phyloP scores from a whole-genome alignment of 1,284 basidiomycete species.

The Fomitopsis pinicola region DNA sequence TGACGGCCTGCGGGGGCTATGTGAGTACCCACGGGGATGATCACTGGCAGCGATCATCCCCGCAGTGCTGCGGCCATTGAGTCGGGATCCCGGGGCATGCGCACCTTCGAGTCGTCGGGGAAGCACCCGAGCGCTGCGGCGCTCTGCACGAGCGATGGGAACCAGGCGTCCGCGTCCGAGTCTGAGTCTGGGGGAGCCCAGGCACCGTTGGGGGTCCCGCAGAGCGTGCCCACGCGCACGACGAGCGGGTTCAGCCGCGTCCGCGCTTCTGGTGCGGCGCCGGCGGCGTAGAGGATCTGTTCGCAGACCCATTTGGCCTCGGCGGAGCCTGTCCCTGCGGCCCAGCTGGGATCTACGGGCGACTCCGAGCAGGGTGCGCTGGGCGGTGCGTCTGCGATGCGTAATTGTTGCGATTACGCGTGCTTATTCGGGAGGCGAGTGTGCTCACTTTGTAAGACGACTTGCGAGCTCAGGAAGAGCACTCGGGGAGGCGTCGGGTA shows the following conservation, averaged over 20 bases:
- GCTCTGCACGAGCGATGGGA: slow-evolving; percentile 37
- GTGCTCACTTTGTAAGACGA: slow-evolving; percentile 19
- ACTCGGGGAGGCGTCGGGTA: slow-evolving; percentile 19
- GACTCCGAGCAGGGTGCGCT: not conserved
- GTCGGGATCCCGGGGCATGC: not conserved
- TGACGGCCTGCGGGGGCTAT: slow-evolving; percentile 8
- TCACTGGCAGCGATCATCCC: not conserved
- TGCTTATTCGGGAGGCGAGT: not conserved
- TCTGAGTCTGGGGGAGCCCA: slow-evolving; percentile 33
- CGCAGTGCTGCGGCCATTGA: slow-evolving; percentile 3
- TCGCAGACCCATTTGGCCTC: slow-evolving; percentile 40
- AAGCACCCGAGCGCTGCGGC: slow-evolving; percentile 25
- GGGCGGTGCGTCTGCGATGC: slow-evolving; percentile 1
- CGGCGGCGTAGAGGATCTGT: slow-evolving; percentile 20
- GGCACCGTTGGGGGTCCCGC: slow-evolving; percentile 30
- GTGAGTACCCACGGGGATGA: too few species aligned
- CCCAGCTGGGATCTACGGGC: slow-evolving; percentile 3
- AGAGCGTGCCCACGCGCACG: slow-evolving; percentile 40
- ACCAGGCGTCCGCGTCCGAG: slow-evolving; percentile 42
- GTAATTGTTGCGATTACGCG: not conserved
- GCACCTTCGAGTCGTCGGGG: slow-evolving; percentile 20
- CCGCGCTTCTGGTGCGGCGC: slow-evolving; percentile 5
- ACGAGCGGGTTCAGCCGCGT: slow-evolving; percentile 24
- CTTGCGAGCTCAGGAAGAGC: slow-evolving; percentile 30
- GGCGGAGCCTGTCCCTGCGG: slow-evolving; percentile 33